phyloP scores from a whole-genome alignment of 208 protist species.

The Crithidia fasciculata region DNA sequence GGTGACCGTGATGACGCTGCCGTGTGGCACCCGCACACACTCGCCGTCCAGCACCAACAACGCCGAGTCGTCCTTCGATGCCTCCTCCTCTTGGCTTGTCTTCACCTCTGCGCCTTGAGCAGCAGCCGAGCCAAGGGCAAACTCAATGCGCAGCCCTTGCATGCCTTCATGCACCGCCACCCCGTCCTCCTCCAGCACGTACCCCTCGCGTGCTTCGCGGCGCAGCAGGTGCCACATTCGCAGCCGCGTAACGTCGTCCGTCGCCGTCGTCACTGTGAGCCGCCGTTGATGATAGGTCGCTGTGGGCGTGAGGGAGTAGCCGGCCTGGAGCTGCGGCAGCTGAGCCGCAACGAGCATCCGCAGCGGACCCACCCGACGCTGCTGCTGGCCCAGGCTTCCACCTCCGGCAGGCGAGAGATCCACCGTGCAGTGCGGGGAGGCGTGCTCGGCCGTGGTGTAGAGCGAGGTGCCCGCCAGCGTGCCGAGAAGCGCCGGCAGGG shows the following conservation, averaged over 20 bases:
- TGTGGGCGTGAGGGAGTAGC: slow-evolving; percentile 72
- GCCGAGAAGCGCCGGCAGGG: slow-evolving; percentile 43
- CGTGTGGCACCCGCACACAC: slow-evolving; percentile 44
- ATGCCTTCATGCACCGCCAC: slow-evolving; percentile 53
- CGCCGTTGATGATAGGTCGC: slow-evolving; percentile 52
- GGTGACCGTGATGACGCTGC: slow-evolving; percentile 47
- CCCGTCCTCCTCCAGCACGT: slow-evolving; percentile 82
- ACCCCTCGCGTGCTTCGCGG: slow-evolving; percentile 66
- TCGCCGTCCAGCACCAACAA: slow-evolving; percentile 74
- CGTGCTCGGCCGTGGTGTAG: slow-evolving; percentile 55
- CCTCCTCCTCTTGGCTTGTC: background rate
- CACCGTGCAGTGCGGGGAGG: slow-evolving; percentile 35
- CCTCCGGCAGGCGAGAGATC: slow-evolving; percentile 13
- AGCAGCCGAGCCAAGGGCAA: slow-evolving; percentile 5
- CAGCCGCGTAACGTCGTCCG: slow-evolving; percentile 52
- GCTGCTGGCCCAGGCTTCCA: no score
- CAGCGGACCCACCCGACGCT: slow-evolving; percentile 22
- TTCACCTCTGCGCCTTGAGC: no score
- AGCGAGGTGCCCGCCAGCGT: slow-evolving; percentile 50
- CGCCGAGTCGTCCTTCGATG: background rate
- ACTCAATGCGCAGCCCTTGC: slow-evolving; percentile 38
- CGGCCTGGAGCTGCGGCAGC: slow-evolving; percentile 74
- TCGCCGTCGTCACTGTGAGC: slow-evolving; percentile 62
- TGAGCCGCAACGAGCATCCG: slow-evolving; percentile 71
- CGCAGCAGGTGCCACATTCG: slow-evolving; percentile 84